phyloP scores from a whole-genome alignment of 257 asterid genomes.

The Scutellaria baicalensis region DNA sequence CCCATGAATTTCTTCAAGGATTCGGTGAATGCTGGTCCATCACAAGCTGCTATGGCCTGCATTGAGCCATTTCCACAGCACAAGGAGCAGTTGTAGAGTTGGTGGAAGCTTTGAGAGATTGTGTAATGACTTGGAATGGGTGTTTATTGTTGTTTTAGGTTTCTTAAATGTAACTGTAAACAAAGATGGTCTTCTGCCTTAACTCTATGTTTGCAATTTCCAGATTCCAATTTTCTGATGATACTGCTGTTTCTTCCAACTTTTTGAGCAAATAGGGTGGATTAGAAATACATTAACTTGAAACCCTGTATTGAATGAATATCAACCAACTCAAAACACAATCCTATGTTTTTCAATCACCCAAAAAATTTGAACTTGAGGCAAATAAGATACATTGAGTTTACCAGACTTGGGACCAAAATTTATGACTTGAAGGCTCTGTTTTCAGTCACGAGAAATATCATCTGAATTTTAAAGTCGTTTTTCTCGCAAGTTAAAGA shows the following conservation, averaged over 20 bases:
- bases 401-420: slow-evolving; percentile 5
- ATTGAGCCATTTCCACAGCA: slow-evolving; percentile 38
- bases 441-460: neutral
- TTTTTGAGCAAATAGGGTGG: neutral
- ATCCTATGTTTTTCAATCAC: no score
- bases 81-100: slow-evolving; percentile 38
- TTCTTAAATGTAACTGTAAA: slow-evolving; percentile 8
- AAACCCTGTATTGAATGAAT: no score
- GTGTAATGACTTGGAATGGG: neutral
- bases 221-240: neutral
- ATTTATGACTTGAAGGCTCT: neutral
- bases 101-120: neutral
- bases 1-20: slow-evolving; percentile 51
- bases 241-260: neutral
- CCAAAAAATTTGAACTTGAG: no score
- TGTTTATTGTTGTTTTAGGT: slow-evolving; percentile 8
- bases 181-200: neutral
- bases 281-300: no score
- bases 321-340: no score
- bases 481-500: neutral
- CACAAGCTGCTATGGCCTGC: slow-evolving; percentile 31
- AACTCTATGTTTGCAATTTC: slow-evolving; percentile 10
- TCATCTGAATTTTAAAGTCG: neutral
- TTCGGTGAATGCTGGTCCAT: slow-evolving; percentile 36
- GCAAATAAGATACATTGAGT: neutral